These are phyloP conservation scores for Eucalyptus cladocalyx DNA, from an alignment of 345 rosid genomes.

Conservation along the genomic window DNA sequence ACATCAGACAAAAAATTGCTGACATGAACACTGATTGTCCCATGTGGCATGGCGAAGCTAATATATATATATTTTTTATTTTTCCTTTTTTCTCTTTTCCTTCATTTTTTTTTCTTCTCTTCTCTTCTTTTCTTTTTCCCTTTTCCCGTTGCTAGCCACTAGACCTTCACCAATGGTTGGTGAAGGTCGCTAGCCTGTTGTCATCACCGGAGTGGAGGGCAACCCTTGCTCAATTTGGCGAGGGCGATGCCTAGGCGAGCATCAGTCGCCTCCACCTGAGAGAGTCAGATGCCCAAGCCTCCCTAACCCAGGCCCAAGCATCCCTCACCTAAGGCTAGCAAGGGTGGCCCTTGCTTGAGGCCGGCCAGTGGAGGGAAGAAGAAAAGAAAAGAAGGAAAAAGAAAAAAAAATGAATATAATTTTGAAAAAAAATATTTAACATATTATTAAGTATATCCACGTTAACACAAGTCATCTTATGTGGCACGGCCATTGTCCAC, in stretches of 20 bases:
- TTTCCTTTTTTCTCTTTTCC: fast-evolving
- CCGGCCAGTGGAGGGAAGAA: fast-evolving
- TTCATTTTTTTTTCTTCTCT: too few relatives aligned
- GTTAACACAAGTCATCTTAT: background rate
- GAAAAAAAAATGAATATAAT: background rate
- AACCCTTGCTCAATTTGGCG: background rate
- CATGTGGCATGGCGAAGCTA: background rate
- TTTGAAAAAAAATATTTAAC: too few relatives aligned
- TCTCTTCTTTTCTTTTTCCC: background rate
- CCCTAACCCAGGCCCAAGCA: fast-evolving
- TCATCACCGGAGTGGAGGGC: background rate
- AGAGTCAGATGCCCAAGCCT: fast-evolving
- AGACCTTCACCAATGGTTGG: too few relatives aligned
- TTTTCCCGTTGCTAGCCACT: fast-evolving
- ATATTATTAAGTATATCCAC: background rate
- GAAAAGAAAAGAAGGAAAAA: background rate
- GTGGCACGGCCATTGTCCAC: fast-evolving
- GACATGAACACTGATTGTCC: fast-evolving
- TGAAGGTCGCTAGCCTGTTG: too few relatives aligned
- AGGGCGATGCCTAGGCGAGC: background rate
- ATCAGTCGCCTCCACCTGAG: fast-evolving
- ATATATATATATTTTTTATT: too few relatives aligned
- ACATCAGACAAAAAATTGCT: too few relatives aligned
- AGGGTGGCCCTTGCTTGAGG: too few relatives aligned
- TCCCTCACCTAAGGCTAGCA: background rate